Evolutionary conservation across 805 yeast genomes (phyloP), one percentile per base, ranked within the genome.

Genomic region (Saccharomyces jurei): DNA sequence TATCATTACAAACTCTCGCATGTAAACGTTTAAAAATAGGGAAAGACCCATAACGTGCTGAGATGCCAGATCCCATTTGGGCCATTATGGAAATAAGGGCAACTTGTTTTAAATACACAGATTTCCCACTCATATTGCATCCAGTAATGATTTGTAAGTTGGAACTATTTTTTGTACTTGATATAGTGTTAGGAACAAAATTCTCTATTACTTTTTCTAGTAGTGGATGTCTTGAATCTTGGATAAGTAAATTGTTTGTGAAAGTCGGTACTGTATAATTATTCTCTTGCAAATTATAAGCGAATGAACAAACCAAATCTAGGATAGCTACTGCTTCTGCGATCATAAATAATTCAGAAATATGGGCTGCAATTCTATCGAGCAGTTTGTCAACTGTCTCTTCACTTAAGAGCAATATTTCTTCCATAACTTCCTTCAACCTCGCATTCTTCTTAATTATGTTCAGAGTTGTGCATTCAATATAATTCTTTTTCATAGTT

Each of bases 121-220:
- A 81, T 60, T 82, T 82, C 0, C 86, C 87, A 50, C 84, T 81
- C 81, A 78, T 79, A 55, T 82, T 82, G 11, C 81, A 78, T 0
- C 86, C 86, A 0, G 85, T 81, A 4, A 82, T 72, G 1, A 82
- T 72, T 53, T 77, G 80, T 8, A 79, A 61, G 29, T 75, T 59
- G 2, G 81, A 76, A 6, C 70, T 64, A 9, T 67, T 70, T 4
- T 62, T 55, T 6, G 69, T 59, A 4, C 72, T 66, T 3, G 68
- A 66, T 0, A 75, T 66, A 58, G 75, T 75, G 62, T 79, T 79
- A 1, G 77, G 63, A 17, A 75, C 60, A 58, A 69, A 73, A 13
- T 58, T 48, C 8, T 60, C 54, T 1, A 70, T 51, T 1, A 62
- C 46, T 1, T 60, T 55, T 52, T 76, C 79, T 17, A 76, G 53